These are phyloP conservation scores for Aquilaria yunnanensis DNA, from an alignment of 345 rosid species.

Conservation along the genomic window DNA sequence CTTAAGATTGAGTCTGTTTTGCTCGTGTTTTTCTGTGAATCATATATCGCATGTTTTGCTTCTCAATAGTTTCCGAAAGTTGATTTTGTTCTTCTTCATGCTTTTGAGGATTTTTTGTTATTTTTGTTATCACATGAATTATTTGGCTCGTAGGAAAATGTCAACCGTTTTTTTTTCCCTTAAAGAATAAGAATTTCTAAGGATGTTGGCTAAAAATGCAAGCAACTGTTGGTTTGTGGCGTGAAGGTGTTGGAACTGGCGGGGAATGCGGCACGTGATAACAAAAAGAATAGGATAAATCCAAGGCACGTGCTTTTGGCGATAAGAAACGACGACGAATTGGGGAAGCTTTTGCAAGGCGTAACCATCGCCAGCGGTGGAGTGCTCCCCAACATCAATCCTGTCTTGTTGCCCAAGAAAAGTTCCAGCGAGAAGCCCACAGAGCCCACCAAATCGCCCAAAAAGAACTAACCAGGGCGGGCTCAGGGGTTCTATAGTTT, in stretches of 20 bases:
- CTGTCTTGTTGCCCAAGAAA: conserved; percentile 61
- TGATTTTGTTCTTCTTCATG: too few species aligned
- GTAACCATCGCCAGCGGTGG: conserved; percentile 71
- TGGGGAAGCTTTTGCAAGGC: conserved; percentile 50
- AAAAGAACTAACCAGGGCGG: conserved; percentile 18
- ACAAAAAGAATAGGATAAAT: conserved; percentile 61
- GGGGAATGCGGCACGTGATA: conserved; percentile 66
- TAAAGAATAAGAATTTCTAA: not conserved
- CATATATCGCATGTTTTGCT: too few species aligned
- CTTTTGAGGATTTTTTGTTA: too few species aligned
- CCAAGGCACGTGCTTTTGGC: conserved; percentile 56
- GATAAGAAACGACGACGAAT: conserved; percentile 58
- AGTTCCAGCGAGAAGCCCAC: conserved; percentile 26
- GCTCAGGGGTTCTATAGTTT: too few species aligned
- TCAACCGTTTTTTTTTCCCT: not conserved
- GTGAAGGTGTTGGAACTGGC: conserved; percentile 56
- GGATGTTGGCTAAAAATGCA: too few species aligned
- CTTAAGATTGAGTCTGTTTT: too few species aligned
- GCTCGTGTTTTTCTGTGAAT: too few species aligned
- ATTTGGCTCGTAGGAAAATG: not conserved
- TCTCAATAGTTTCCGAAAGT: too few species aligned
- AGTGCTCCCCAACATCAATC: conserved; percentile 61
- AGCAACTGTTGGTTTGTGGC: not conserved
- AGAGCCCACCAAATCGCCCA: conserved; percentile 37
- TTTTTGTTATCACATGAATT: too few species aligned